A percentile compares a stretch with the other conserved stretches of the same genome.
Evolutionary conservation across 805 yeast species (phyloP).

Genomic region (Cyberlindnera lachancei): DNA sequence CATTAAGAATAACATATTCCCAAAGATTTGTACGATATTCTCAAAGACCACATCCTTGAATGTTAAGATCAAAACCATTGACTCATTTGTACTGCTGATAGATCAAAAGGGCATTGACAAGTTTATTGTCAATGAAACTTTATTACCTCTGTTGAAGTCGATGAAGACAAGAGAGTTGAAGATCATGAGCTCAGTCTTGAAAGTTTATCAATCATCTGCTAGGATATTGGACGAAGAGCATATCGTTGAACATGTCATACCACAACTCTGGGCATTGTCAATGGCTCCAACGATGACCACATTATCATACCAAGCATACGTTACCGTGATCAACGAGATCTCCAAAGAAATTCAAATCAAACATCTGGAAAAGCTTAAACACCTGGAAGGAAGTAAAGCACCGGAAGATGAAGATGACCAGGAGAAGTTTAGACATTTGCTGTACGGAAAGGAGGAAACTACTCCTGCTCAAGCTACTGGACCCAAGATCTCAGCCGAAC

Average conservation of each 20-base stretch:
- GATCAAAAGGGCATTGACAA: conserved; percentile 59
- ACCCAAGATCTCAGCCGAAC: conserved; percentile 1
- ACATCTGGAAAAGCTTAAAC: conserved; percentile 29
- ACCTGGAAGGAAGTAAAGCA: conserved; percentile 19
- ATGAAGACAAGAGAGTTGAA: conserved; percentile 72
- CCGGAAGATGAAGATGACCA: conserved; percentile 20
- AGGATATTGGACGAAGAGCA: conserved; percentile 39
- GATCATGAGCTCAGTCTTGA: conserved; percentile 44
- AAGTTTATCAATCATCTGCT: conserved; percentile 30
- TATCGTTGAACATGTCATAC: conserved; percentile 46
- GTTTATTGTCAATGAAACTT: conserved; percentile 62
- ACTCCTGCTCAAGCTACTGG: neutral
- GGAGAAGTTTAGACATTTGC: conserved; percentile 14
- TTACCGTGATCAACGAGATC: conserved; percentile 32
- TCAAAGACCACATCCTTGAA: conserved; percentile 78
- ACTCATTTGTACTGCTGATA: conserved; percentile 51
- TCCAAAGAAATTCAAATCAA: conserved; percentile 36
- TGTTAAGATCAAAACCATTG: conserved; percentile 63
- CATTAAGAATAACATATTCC: conserved; percentile 69
- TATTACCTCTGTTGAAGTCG: conserved; percentile 69
- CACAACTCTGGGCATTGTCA: conserved; percentile 44
- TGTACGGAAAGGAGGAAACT: conserved; percentile 12
- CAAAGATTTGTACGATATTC: conserved; percentile 63
- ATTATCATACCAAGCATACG: conserved; percentile 33
- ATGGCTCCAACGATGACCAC: conserved; percentile 37